Evolutionary conservation across 2,329 filamentous ascomycete species (phyloP).

Genomic region (Talaromyces sp.): DNA sequence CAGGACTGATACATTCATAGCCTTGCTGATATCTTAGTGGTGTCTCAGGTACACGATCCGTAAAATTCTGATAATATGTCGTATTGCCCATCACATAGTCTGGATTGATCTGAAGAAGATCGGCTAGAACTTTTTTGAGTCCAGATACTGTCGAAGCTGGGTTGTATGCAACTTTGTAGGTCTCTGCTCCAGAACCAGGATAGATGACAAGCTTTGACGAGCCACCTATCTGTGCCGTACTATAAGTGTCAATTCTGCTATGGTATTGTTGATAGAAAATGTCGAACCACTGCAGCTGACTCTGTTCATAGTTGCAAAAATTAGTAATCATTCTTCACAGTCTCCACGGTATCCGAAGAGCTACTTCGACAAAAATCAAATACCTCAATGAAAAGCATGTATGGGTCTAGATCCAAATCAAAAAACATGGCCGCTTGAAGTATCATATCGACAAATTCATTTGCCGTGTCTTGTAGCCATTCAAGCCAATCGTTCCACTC

Average conservation of each 20-base stretch:
- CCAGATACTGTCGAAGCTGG: slow-evolving; percentile 6
- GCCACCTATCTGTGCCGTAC: neutral
- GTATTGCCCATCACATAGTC: neutral
- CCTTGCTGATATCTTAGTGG: neutral
- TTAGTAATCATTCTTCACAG: neutral
- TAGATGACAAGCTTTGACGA: neutral
- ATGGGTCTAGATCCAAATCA: neutral
- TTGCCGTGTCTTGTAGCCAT: slow-evolving; percentile 5
- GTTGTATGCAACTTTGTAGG: slow-evolving; percentile 1
- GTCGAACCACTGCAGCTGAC: slow-evolving; percentile 5
- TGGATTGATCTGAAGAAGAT: neutral
- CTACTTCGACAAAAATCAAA: neutral
- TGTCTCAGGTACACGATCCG: neutral
- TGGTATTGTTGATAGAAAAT: neutral
- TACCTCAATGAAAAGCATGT: neutral
- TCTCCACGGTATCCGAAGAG: neutral
- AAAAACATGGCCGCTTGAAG: neutral
- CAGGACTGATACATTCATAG: neutral
- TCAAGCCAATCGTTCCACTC: slow-evolving; percentile 1
- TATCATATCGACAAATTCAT: slow-evolving; percentile 7
- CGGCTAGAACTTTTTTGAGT: neutral
- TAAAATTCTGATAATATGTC: neutral
- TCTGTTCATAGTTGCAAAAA: neutral
- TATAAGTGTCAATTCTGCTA: neutral
- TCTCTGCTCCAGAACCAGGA: slow-evolving; percentile 4